These are phyloP conservation scores for Linum tenue DNA, from an alignment of 345 rosid species.

Conservation along the genomic window DNA sequence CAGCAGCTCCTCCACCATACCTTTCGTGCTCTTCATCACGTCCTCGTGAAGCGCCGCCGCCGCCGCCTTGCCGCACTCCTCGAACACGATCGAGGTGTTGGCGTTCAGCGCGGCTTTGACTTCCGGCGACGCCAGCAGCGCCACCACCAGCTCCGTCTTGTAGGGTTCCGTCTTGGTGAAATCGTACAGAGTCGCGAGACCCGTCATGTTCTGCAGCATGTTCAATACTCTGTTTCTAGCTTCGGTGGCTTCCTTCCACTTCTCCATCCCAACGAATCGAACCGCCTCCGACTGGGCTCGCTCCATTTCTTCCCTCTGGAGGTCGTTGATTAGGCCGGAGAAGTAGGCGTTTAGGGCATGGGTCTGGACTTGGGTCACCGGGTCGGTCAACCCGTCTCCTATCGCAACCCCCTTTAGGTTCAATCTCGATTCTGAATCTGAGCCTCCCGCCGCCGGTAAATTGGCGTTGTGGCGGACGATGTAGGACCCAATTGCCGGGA, in stretches of 20 bases:
- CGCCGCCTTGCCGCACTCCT: not conserved
- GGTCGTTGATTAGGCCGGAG: conserved; percentile 1
- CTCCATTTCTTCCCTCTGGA: not conserved
- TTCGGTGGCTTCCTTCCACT: not conserved
- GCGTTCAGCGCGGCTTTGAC: not conserved
- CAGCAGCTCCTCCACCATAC: not conserved
- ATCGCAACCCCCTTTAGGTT: not conserved
- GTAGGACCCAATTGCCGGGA: conserved; percentile 3
- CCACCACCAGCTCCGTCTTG: not conserved
- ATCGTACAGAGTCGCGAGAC: not conserved
- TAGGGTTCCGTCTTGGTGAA: not conserved
- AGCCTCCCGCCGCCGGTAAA: not conserved
- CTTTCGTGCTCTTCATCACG: conserved; percentile 1
- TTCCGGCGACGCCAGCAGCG: not conserved
- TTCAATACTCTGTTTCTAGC: not conserved
- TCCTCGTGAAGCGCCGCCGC: not conserved
- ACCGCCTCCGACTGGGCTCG: not conserved
- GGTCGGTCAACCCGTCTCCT: not conserved
- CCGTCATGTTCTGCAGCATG: not conserved
- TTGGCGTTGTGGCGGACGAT: not conserved
- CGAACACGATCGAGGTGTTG: not conserved
- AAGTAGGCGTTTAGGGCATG: not conserved
- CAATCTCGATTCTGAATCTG: not conserved
- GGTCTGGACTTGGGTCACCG: conserved; percentile 1
- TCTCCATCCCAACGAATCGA: not conserved